phyloP scores from a whole-genome alignment of 1,139 yeast species.

The Kodamaea alishanica region DNA sequence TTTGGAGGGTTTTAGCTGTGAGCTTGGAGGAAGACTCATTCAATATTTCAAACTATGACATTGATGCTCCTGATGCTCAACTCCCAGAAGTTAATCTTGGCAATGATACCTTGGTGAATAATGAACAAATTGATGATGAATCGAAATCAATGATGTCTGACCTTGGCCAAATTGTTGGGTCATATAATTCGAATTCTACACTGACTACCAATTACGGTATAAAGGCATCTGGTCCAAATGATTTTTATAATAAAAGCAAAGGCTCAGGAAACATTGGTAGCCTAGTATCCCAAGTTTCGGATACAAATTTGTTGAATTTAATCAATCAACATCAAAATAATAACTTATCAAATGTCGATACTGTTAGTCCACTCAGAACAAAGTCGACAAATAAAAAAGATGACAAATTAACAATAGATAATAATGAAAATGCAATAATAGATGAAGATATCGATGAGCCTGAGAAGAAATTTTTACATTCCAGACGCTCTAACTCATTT shows the following conservation, averaged over 20 bases:
- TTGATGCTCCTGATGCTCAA: neutral
- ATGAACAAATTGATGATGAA: constrained; percentile 15
- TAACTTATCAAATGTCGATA: constrained; percentile 13
- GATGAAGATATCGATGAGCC: constrained; percentile 17
- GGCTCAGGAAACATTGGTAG: constrained; percentile 2
- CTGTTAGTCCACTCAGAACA: neutral
- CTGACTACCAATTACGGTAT: constrained; percentile 41
- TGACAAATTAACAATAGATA: constrained; percentile 4
- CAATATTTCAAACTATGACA: neutral
- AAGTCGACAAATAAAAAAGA: neutral
- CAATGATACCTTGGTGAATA: constrained; percentile 8
- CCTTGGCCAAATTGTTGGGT: constrained; percentile 41
- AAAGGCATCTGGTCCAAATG: constrained; percentile 1
- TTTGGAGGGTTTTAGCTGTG: constrained; percentile 64
- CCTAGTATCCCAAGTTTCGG: neutral
- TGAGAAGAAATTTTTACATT: neutral
- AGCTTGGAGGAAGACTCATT: constrained; percentile 46
- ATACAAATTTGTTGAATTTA: constrained; percentile 23
- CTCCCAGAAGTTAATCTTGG: constrained; percentile 1
- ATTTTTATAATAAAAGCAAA: neutral
- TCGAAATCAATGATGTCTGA: constrained; percentile 38
- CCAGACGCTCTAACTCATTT: neutral
- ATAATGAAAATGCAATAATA: constrained; percentile 25
- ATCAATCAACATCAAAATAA: constrained; percentile 23
- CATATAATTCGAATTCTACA: constrained; percentile 44